These are phyloP conservation scores for Mortierella alpina DNA, from an alignment of 192 early-diverging fungal species.

Conservation along the genomic window DNA sequence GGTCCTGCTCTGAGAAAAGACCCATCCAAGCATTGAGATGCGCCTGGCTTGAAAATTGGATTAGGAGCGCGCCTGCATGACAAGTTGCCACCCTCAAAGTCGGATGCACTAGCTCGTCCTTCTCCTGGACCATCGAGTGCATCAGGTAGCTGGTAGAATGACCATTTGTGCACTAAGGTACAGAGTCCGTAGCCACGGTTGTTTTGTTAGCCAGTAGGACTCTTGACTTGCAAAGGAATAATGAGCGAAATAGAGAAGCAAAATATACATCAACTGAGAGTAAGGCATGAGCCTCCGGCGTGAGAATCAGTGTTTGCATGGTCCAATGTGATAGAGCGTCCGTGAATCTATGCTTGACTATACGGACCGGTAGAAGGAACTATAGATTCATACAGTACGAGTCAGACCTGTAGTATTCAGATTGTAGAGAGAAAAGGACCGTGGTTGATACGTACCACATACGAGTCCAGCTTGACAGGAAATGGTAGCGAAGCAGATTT, in stretches of 20 bases:
- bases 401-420: background rate
- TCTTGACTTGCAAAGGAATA: background rate
- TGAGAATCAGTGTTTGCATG: conserved; percentile 35
- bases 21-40: conserved; percentile 30
- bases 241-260: background rate
- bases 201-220: background rate
- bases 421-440: background rate
- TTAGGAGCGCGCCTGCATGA: conserved; percentile 8
- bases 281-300: conserved; percentile 22
- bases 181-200: background rate
- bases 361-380: conserved; percentile 19
- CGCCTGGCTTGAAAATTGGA: conserved; percentile 20
- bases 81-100: conserved; percentile 4
- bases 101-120: conserved; percentile 9
- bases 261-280: conserved; percentile 25
- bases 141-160: conserved; percentile 29
- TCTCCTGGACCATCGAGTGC: conserved; percentile 25
- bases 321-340: conserved; percentile 27
- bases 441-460: conserved; percentile 8
- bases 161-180: conserved; percentile 11
- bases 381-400: background rate
- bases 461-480: conserved; percentile 13
- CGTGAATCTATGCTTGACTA: background rate
- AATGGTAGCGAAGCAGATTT: background rate
- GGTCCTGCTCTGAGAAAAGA: conserved; percentile 28